Evolutionary conservation across 2,329 filamentous ascomycete genomes (phyloP), one percentile per base, ranked within the genome.

Genomic region (Venturia effusa): DNA sequence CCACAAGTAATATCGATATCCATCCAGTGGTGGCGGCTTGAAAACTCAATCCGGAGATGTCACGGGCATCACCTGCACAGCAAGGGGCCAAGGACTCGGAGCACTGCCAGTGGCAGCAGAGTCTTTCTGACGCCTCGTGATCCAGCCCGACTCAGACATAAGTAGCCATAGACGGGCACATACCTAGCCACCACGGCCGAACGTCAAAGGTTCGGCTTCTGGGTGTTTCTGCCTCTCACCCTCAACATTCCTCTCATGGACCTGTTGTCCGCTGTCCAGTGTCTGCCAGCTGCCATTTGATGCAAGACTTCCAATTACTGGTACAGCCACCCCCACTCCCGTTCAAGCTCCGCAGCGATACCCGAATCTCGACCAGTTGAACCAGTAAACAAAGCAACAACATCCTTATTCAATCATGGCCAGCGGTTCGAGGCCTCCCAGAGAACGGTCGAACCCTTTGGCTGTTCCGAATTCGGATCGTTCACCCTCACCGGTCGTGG

Each of bases 401-500:
- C n/a, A 34, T 17, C 15, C 51, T 34, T 34, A 34, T 10, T 41
- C 59, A 32, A 62, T 22, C 39, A 62, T 62, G 60, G 32, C 60
- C 15, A 62, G 60, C 43, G 34, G 22, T 27, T 41, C 40, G 40
- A 43, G 60, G n/a, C 39, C 32, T 22, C 30, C 60, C 22, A 48
- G 19, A 34, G 41, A 62, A 15, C 60, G 24, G 22, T 63, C 61
- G 10, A 41, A 27, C n/a, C 45, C 61, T 41, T 11, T 63, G 27
- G 41, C 61, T 59, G 40, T 51, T 10, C 41, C 60, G 19, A 37
- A 17, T 27, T 45, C 60, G 1, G 13, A 45, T 40, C 34, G 61
- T 8, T 63, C 61, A n/a, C 30, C 45, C 8, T 61, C 63, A n/a
- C 54, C 62, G 13, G 40, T 64, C 11, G 40, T 64, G 32, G 62